A percentile compares a stretch with the other conserved stretches of the same genome.
phyloP scores from a whole-genome alignment of 495 filamentous ascomycete species.

The Penicillium silybi region DNA sequence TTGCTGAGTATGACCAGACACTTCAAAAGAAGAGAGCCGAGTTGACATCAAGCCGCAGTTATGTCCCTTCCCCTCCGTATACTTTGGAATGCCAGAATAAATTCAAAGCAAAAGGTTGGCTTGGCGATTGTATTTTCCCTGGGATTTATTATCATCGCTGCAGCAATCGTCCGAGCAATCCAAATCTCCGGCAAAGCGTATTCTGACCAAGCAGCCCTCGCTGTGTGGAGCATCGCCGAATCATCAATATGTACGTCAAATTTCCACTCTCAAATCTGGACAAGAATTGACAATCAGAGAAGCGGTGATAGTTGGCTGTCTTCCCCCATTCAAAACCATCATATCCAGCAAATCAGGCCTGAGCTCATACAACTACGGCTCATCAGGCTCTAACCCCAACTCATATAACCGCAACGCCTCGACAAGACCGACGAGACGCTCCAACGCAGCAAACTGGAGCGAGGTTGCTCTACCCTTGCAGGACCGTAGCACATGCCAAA shows the following conservation, averaged over 20 bases:
- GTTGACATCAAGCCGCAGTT: constrained; percentile 14
- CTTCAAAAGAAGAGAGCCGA: neutral
- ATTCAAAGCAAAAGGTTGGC: constrained; percentile 27
- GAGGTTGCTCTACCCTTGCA: constrained; percentile 6
- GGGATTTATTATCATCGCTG: constrained; percentile 28
- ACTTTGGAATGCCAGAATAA: constrained; percentile 24
- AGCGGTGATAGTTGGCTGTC: constrained; percentile 48
- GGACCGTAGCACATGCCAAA: neutral
- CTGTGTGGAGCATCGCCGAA: constrained; percentile 32
- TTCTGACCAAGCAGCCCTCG: constrained; percentile 21
- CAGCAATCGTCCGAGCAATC: constrained; percentile 29
- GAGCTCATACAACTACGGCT: constrained; percentile 4
- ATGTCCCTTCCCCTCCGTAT: constrained; percentile 32
- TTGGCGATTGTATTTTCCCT: constrained; percentile 30
- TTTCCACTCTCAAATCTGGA: neutral
- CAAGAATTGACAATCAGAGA: neutral
- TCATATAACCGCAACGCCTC: constrained; percentile 5
- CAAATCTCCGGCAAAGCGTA: constrained; percentile 23
- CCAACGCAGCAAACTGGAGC: neutral
- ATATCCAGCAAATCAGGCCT: constrained; percentile 6
- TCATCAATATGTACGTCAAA: constrained; percentile 26
- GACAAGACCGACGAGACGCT: neutral
- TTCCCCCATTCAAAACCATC: constrained; percentile 44
- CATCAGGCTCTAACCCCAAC: neutral
- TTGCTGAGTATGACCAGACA: constrained; percentile 22